A percentile compares a stretch with the other conserved stretches of the same genome.
phyloP scores from a whole-genome alignment of 2,329 filamentous ascomycete species.

The Xylariaceae sp. region DNA sequence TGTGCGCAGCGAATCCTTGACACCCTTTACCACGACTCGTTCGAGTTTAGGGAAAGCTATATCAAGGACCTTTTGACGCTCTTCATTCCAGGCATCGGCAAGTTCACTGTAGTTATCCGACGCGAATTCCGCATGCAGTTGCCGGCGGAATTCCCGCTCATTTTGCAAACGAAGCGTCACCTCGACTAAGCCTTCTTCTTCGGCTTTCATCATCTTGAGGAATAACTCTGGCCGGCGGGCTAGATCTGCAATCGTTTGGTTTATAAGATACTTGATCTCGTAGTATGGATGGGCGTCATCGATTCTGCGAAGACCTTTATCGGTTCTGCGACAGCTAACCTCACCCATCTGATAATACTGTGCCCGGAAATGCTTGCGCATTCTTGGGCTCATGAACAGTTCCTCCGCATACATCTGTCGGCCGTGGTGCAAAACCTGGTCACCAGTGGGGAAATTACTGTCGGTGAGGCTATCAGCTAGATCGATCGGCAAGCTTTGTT shows the following conservation, averaged over 20 bases:
- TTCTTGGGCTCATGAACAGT: constrained; percentile 76
- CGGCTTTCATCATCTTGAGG: constrained; percentile 94
- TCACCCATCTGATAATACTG: constrained; percentile 78
- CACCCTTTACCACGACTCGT: constrained; percentile 77
- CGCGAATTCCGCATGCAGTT: constrained; percentile 76
- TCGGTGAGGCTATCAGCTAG: constrained; percentile 75
- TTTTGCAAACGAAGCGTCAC: constrained; percentile 74
- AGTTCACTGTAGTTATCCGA: constrained; percentile 95
- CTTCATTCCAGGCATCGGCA: constrained; percentile 89
- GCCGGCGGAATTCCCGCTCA: constrained; percentile 67
- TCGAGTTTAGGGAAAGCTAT: constrained; percentile 76
- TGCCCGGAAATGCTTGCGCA: constrained; percentile 80
- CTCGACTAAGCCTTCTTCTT: constrained; percentile 87
- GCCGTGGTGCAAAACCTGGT: constrained; percentile 70
- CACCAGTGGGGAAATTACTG: constrained; percentile 67
- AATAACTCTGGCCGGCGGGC: constrained; percentile 82
- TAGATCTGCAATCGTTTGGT: constrained; percentile 78
- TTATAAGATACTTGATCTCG: constrained; percentile 92
- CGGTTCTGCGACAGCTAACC: constrained; percentile 83
- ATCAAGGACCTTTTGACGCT: constrained; percentile 80
- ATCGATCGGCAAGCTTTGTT: constrained; percentile 71
- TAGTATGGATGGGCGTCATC: constrained; percentile 95
- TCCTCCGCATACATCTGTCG: constrained; percentile 90
- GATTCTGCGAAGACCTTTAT: constrained; percentile 89
- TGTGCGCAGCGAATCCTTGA: constrained; percentile 89